A percentile compares a stretch with the other conserved stretches of the same genome.
Evolutionary conservation across 495 filamentous ascomycete genomes (phyloP).

Genomic region (Annulohypoxylon nitens): DNA sequence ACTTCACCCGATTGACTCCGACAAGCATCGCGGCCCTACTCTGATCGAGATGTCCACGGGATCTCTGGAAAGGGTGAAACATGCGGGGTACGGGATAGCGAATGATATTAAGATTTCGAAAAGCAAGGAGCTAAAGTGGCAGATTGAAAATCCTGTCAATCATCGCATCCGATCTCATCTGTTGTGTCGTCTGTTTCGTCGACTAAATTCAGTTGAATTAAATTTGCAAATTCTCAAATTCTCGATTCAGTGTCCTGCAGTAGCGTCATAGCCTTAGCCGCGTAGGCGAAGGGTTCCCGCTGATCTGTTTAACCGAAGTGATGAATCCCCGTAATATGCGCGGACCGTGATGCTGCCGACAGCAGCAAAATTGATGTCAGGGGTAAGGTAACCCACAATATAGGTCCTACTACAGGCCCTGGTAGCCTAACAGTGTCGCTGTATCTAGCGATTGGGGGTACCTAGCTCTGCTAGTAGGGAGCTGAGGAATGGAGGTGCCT

Average conservation of each 20-base stretch:
- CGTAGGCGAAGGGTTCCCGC: neutral
- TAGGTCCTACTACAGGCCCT: slow-evolving; percentile 12
- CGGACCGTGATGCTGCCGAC: slow-evolving; percentile 26
- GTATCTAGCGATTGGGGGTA: neutral
- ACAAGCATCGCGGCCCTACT: slow-evolving; percentile 13
- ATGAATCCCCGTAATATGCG: slow-evolving; percentile 24
- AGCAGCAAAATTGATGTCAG: slow-evolving; percentile 23
- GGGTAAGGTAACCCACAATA: slow-evolving; percentile 28
- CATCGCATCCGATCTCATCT: slow-evolving; percentile 18
- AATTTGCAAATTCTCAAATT: slow-evolving; percentile 20
- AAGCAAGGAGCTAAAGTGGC: slow-evolving; percentile 4
- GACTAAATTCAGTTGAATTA: slow-evolving; percentile 9
- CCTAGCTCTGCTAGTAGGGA: slow-evolving; percentile 10
- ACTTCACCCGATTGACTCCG: slow-evolving; percentile 3
- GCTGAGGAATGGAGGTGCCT: neutral
- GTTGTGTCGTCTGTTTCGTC: neutral
- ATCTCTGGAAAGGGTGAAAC: slow-evolving; percentile 39
- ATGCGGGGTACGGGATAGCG: slow-evolving; percentile 44
- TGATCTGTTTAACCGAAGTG: slow-evolving; percentile 35
- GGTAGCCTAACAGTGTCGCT: neutral
- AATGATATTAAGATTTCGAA: slow-evolving; percentile 16
- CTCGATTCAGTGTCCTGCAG: slow-evolving; percentile 33
- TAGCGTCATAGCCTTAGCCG: slow-evolving; percentile 10
- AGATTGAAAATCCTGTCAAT: slow-evolving; percentile 13
- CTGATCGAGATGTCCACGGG: slow-evolving; percentile 12